Evolutionary conservation across 2,329 filamentous ascomycete genomes (phyloP).

Genomic region (Phialophora expanda): DNA sequence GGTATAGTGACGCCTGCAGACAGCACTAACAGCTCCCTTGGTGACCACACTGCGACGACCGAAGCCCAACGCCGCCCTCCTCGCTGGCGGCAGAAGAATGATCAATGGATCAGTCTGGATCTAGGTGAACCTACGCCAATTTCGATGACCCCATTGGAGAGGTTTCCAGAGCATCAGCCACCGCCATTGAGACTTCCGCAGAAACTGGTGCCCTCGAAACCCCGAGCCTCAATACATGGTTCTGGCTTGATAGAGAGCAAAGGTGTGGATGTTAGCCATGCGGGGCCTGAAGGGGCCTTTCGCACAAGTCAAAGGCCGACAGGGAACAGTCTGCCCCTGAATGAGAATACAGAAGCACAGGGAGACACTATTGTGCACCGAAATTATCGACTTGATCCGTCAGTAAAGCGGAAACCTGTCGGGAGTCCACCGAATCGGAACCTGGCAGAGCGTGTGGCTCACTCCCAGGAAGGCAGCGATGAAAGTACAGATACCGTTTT

Average conservation of each 20-base stretch:
- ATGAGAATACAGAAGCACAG: background rate
- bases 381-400: slow-evolving; percentile 3
- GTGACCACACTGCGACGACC: slow-evolving; percentile 30
- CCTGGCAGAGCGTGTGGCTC: slow-evolving; percentile 1
- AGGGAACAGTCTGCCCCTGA: slow-evolving; percentile 3
- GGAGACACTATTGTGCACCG: background rate
- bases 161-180: slow-evolving; percentile 15
- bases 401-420: slow-evolving; percentile 36
- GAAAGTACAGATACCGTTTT: slow-evolving; percentile 36
- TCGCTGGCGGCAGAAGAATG: slow-evolving; percentile 46
- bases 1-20: slow-evolving; percentile 47
- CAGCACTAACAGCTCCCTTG: slow-evolving; percentile 38
- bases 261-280: background rate
- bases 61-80: slow-evolving; percentile 26
- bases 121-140: slow-evolving; percentile 39
- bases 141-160: slow-evolving; percentile 21
- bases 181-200: slow-evolving; percentile 23
- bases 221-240: background rate
- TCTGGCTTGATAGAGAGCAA: background rate
- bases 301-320: background rate
- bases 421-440: slow-evolving; percentile 28
- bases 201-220: slow-evolving; percentile 17
- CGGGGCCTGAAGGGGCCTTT: background rate
- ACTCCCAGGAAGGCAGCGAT: slow-evolving; percentile 9
- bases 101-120: slow-evolving; percentile 46